Evolutionary conservation across 139 green algal species (phyloP), one percentile per base, ranked within the genome.

Genomic region (Chlorella sorokiniana): DNA sequence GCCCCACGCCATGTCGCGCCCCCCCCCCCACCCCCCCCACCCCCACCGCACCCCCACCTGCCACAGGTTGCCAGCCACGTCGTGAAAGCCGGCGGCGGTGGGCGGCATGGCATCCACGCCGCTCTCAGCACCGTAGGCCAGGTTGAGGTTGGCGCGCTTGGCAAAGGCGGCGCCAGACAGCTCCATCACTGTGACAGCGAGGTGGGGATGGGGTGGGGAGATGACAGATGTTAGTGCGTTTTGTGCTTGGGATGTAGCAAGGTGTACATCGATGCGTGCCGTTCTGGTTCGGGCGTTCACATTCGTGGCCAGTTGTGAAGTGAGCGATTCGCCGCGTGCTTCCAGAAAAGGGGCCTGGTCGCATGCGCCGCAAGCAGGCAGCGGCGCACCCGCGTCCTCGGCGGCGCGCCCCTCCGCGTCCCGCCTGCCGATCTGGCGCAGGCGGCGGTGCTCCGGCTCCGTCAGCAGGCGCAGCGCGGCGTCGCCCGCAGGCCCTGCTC

Each of bases 401-500:
- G 83, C 83, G 3, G n/a, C 27, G 11, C 78, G 78, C 11, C 78
- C 82, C 40, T 73, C 33, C 2, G 82, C 70, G 40, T 86, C 74
- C 11, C 56, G n/a, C 38, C 54, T 64, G 22, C 22, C 67, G 7
- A 79, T 51, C n/a, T 78, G 82, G 45, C 91, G 80, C 45, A 93
- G 79, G 40, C 88, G 81, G 45, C 87, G 82, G 85, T 94, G 88
- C 87, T 95, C 91, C 37, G 88, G 87, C 86, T 95, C 91, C 25
- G 89, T 93, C 56, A 93, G 87, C 16, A 94, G 82, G 51, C 91
- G 86, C 84, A 92, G 93, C 67, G 83, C 35, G 23, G 82, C 68
- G 10, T 81, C 80, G 78, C 73, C 73, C 73, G 73, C 73, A 79
- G 73, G 54, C 73, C 73, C 73, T 79, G 73, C 61, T 42, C 22